These are phyloP conservation scores for Fusarium liriodendri DNA, from an alignment of 2,329 filamentous ascomycete species.

Conservation along the genomic window DNA sequence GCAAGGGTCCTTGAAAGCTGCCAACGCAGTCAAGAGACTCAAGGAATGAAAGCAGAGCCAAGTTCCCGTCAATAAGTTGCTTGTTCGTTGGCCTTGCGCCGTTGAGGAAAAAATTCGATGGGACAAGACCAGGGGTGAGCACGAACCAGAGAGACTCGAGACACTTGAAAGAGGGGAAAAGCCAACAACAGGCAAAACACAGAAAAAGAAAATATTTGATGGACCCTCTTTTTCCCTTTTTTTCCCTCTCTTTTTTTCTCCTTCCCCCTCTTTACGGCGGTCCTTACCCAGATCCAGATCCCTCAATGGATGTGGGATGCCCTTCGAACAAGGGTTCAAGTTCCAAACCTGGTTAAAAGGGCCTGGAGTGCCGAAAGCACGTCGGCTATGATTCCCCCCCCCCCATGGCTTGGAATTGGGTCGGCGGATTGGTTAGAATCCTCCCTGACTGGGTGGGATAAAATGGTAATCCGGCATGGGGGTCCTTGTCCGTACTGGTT, in stretches of 20 bases:
- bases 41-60: not conserved
- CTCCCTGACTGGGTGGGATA: not conserved
- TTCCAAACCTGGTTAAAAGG: slow-evolving; percentile 4
- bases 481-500: not conserved
- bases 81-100: not conserved
- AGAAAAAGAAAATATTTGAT: not conserved
- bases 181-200: not conserved
- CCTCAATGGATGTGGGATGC: slow-evolving; percentile 4
- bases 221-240: not conserved
- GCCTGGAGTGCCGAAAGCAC: slow-evolving; percentile 13
- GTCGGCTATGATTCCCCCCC: not conserved
- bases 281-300: slow-evolving; percentile 5
- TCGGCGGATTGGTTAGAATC: slow-evolving; percentile 7
- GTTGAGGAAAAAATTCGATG: slow-evolving; percentile 7
- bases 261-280: not conserved
- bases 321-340: slow-evolving; percentile 10
- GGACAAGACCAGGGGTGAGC: not conserved
- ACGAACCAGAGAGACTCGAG: not conserved
- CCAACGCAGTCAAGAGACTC: not conserved
- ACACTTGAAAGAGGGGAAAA: not conserved
- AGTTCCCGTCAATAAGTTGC: not conserved
- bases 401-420: slow-evolving; percentile 3
- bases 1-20: slow-evolving; percentile 24
- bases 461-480: not conserved
- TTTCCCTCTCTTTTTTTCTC: not conserved